Evolutionary conservation across 768 basidiomycete species (phyloP).

Genomic region (Russula emetica): DNA sequence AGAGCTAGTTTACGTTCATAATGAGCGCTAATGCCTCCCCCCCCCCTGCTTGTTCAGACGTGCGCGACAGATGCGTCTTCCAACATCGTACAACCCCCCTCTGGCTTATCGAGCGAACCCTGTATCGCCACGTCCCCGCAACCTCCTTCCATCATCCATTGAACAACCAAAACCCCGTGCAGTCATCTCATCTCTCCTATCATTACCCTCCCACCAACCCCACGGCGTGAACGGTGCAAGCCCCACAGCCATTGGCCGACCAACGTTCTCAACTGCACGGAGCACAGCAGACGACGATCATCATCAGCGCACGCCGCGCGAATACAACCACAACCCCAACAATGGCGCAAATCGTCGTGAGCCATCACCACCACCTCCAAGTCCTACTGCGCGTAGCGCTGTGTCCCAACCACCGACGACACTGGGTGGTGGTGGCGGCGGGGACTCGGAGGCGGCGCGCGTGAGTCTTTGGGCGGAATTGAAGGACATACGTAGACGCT

Average conservation of each 20-base stretch:
- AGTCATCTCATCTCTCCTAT: slow-evolving; percentile 11
- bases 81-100: slow-evolving; percentile 38
- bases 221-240: not conserved
- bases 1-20: not conserved
- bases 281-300: slow-evolving; percentile 27
- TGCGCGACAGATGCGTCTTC: slow-evolving; percentile 75
- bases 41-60: slow-evolving; percentile 45
- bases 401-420: slow-evolving; percentile 26
- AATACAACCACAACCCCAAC: slow-evolving; percentile 7
- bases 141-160: slow-evolving; percentile 30
- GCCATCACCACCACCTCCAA: slow-evolving; percentile 29
- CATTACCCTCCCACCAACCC: not conserved
- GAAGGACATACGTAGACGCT: slow-evolving; percentile 23
- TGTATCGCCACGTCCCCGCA: slow-evolving; percentile 33
- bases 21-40: slow-evolving; percentile 11
- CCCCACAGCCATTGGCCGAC: slow-evolving; percentile 30
- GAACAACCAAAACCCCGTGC: slow-evolving; percentile 22
- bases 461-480: slow-evolving; percentile 27
- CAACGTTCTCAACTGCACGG: slow-evolving; percentile 31
- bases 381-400: slow-evolving; percentile 37
- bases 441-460: slow-evolving; percentile 16
- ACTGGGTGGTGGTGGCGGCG: not conserved
- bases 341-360: slow-evolving; percentile 31
- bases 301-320: slow-evolving; percentile 20
- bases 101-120: slow-evolving; percentile 38